These are phyloP conservation scores for Chlorophyllum brunneum DNA, from an alignment of 768 basidiomycete genomes.

Conservation along the genomic window DNA sequence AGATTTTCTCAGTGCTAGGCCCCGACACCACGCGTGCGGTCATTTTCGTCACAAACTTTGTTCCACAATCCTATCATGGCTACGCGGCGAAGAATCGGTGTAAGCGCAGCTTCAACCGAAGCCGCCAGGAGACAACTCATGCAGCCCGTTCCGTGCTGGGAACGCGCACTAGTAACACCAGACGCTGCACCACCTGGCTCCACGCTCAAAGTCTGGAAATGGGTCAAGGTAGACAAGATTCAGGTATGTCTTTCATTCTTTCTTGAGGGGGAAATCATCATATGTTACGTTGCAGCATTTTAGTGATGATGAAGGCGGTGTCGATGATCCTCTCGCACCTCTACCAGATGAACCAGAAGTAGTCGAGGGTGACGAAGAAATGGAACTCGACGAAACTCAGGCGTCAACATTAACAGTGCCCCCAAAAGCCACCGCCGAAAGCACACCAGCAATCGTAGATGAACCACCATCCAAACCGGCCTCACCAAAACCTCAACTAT, in stretches of 20 bases:
- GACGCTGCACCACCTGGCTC: slow-evolving; percentile 53
- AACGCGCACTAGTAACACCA: slow-evolving; percentile 67
- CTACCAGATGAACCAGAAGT: slow-evolving; percentile 76
- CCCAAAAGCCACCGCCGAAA: slow-evolving; percentile 43
- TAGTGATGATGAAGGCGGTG: slow-evolving; percentile 80
- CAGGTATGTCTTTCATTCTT: slow-evolving; percentile 47
- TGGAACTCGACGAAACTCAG: slow-evolving; percentile 64
- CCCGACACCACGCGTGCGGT: background rate
- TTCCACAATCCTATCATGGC: slow-evolving; percentile 45
- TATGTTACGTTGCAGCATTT: slow-evolving; percentile 57
- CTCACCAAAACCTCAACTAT: slow-evolving; percentile 64
- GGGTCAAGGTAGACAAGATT: slow-evolving; percentile 76
- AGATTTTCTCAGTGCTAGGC: background rate
- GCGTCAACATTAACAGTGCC: slow-evolving; percentile 26
- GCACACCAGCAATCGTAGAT: slow-evolving; percentile 26
- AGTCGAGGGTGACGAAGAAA: slow-evolving; percentile 71
- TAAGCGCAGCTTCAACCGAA: slow-evolving; percentile 73
- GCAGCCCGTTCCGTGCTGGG: slow-evolving; percentile 88
- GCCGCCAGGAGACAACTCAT: slow-evolving; percentile 81
- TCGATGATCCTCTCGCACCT: slow-evolving; percentile 77
- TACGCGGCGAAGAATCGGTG: slow-evolving; percentile 71
- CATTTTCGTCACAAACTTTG: background rate
- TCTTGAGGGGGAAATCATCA: background rate
- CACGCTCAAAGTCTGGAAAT: slow-evolving; percentile 64
- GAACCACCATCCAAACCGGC: slow-evolving; percentile 52